Conservation (phyloP, 192 early-diverging fungal species). For the Rhizoclosmatium sp. region DNA sequence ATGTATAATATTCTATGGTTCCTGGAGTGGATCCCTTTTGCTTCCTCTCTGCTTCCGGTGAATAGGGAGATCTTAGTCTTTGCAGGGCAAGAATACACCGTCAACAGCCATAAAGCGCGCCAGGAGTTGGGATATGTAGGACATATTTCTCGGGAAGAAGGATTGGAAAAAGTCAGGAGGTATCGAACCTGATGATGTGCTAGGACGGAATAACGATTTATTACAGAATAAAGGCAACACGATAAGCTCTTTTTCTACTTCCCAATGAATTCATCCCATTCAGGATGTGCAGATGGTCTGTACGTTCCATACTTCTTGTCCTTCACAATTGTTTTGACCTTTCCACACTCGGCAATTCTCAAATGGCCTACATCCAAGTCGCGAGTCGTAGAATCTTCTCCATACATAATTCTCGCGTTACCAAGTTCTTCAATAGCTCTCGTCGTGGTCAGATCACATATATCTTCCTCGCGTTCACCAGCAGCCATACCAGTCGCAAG, state of each 20-base stretch:
- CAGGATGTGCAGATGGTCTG: not conserved
- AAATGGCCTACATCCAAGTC: slow-evolving; percentile 30
- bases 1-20: too few relatives aligned
- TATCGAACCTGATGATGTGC: too few relatives aligned
- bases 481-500: slow-evolving; percentile 21
- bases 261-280: slow-evolving; percentile 20
- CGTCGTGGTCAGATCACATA: slow-evolving; percentile 24
- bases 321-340: slow-evolving; percentile 10
- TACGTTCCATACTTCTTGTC: slow-evolving; percentile 20
- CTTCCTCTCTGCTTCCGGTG: too few relatives aligned
- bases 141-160: too few relatives aligned
- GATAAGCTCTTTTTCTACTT: not conserved
- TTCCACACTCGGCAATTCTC: slow-evolving; percentile 31
- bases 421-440: slow-evolving; percentile 23
- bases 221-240: not conserved
- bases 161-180: too few relatives aligned
- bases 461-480: slow-evolving; percentile 20
- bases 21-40: too few relatives aligned
- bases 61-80: too few relatives aligned
- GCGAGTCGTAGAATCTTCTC: slow-evolving; percentile 21
- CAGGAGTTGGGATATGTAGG: too few relatives aligned
- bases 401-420: slow-evolving; percentile 27
- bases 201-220: too few relatives aligned
- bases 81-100: too few relatives aligned
- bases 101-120: too few relatives aligned